Evolutionary conservation across 352 stramenopile species (phyloP).

Genomic region (Phytophthora tentaculata): DNA sequence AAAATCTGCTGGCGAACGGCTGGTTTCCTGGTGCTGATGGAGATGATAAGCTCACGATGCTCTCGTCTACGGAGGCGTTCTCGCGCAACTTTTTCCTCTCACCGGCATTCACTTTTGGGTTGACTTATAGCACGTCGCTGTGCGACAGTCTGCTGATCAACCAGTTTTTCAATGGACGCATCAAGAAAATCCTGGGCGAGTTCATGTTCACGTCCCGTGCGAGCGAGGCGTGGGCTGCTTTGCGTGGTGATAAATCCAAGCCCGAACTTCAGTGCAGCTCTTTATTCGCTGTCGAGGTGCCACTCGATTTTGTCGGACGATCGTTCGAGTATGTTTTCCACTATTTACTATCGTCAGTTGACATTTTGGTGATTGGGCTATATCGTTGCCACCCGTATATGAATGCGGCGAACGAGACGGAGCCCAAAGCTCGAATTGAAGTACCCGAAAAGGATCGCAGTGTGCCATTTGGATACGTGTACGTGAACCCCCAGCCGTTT

Average conservation of each 20-base stretch:
- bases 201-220: slow-evolving; percentile 87
- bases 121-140: slow-evolving; percentile 86
- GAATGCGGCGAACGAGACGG: slow-evolving; percentile 6
- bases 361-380: slow-evolving; percentile 77
- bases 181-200: slow-evolving; percentile 87
- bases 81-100: slow-evolving; percentile 84
- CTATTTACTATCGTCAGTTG: slow-evolving; percentile 80
- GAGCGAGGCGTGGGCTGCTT: slow-evolving; percentile 43
- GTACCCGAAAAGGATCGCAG: slow-evolving; percentile 67
- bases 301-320: slow-evolving; percentile 80
- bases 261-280: slow-evolving; percentile 68
- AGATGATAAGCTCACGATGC: slow-evolving; percentile 43
- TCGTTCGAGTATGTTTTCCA: slow-evolving; percentile 87
- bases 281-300: slow-evolving; percentile 83
- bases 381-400: slow-evolving; percentile 80
- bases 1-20: slow-evolving; percentile 70
- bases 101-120: slow-evolving; percentile 78
- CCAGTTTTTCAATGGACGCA: slow-evolving; percentile 88
- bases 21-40: slow-evolving; percentile 60
- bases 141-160: slow-evolving; percentile 90
- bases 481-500: slow-evolving; percentile 80
- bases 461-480: slow-evolving; percentile 84
- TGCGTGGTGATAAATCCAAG: slow-evolving; percentile 46
- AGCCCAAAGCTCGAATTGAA: slow-evolving; percentile 50
- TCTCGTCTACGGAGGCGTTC: slow-evolving; percentile 62